phyloP scores from a whole-genome alignment of 805 yeast species.

The Ogataea degrootiae region DNA sequence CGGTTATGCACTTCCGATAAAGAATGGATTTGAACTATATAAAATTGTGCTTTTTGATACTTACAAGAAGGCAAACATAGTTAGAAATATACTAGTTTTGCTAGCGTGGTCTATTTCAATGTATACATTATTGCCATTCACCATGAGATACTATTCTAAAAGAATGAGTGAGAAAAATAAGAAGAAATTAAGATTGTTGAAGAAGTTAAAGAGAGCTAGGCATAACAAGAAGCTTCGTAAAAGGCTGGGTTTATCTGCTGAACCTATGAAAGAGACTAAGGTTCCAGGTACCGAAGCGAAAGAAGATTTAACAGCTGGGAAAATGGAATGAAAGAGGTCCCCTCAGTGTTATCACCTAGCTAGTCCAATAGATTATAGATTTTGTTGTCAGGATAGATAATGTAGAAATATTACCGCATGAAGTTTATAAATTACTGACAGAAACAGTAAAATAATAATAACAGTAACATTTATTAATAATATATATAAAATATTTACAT shows the following conservation, averaged over 20 bases:
- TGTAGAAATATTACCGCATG: too few relatives aligned
- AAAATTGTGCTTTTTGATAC: slow-evolving; percentile 55
- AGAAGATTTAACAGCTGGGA: not conserved
- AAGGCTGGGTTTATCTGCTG: not conserved
- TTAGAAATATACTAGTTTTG: slow-evolving; percentile 54
- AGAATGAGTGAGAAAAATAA: slow-evolving; percentile 10
- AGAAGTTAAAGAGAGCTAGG: slow-evolving; percentile 6
- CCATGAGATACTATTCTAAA: slow-evolving; percentile 16
- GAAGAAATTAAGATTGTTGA: slow-evolving; percentile 11
- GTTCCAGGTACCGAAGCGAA: not conserved
- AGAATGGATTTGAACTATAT: slow-evolving; percentile 52
- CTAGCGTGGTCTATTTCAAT: slow-evolving; percentile 54
- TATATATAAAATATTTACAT: not conserved
- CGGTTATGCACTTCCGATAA: slow-evolving; percentile 66
- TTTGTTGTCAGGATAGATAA: too few relatives aligned
- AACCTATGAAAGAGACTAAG: not conserved
- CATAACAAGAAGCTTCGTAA: not conserved
- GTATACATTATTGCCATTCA: slow-evolving; percentile 36
- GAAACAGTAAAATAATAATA: not conserved
- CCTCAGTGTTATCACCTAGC: too few relatives aligned
- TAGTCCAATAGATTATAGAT: too few relatives aligned
- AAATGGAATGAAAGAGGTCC: too few relatives aligned
- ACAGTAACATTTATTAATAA: not conserved
- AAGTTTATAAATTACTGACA: too few relatives aligned
- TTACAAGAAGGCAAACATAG: slow-evolving; percentile 47